Evolutionary conservation across 306 rosid genomes (phyloP).

Genomic region (Castanea sativa): DNA sequence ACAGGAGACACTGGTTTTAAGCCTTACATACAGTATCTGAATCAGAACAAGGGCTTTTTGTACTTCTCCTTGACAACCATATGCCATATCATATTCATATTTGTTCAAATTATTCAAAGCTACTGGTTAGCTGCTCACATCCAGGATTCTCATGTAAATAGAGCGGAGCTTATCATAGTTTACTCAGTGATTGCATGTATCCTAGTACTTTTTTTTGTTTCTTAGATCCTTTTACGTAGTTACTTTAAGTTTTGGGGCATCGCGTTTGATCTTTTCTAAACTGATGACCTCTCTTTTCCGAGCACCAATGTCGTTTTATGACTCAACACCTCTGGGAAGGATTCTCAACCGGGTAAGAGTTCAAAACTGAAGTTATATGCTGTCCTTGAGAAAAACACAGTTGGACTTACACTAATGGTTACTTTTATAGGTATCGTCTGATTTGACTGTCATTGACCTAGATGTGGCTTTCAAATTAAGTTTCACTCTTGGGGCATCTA

Average conservation of each 20-base stretch:
- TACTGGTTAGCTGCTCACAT: conserved; percentile 57
- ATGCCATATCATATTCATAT: conserved; percentile 26
- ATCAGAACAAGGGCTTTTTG: conserved; percentile 41
- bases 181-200: conserved; percentile 36
- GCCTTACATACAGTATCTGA: conserved; percentile 57
- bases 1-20: conserved; percentile 45
- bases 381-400: background rate
- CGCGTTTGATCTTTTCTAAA: conserved; percentile 33
- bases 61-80: conserved; percentile 26
- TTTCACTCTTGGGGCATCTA: conserved; percentile 23
- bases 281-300: conserved; percentile 56
- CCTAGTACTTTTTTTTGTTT: conserved; percentile 25
- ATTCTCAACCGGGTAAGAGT: conserved; percentile 54
- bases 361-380: background rate
- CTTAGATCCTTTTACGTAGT: conserved; percentile 28
- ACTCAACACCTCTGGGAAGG: conserved; percentile 71
- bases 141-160: conserved; percentile 24
- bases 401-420: background rate
- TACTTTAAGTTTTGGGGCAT: conserved; percentile 39
- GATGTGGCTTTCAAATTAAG: conserved; percentile 41
- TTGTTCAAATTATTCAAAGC: conserved; percentile 42
- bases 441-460: conserved; percentile 50
- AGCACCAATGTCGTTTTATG: conserved; percentile 59
- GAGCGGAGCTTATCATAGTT: conserved; percentile 22
- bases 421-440: conserved; percentile 41